Conservation (phyloP, 164 flowering plant genomes). For the Aristolochia fimbriata region DNA sequence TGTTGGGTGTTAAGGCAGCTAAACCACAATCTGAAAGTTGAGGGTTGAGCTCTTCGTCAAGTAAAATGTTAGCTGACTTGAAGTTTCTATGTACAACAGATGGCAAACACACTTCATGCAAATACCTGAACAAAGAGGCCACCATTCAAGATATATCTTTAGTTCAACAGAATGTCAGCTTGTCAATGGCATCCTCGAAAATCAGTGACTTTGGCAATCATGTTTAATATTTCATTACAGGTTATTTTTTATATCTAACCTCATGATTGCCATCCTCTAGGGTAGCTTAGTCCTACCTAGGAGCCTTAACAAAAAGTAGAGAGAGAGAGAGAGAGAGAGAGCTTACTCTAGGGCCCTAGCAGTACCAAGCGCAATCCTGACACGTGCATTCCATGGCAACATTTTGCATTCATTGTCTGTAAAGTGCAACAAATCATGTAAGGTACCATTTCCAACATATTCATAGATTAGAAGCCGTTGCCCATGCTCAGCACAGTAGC, state of each 20-base stretch:
- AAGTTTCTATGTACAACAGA: conserved; percentile 95
- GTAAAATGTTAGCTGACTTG: conserved; percentile 90
- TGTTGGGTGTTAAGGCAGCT: conserved; percentile 82
- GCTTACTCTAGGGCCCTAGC: conserved; percentile 90
- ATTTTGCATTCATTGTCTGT: conserved; percentile 40
- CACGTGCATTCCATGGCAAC: conserved; percentile 71
- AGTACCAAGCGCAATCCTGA: conserved; percentile 69
- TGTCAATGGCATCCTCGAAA: background rate
- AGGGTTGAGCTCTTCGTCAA: conserved; percentile 86
- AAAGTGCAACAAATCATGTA: conserved; percentile 62
- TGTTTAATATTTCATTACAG: too few relatives aligned
- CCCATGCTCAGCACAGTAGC: conserved; percentile 83
- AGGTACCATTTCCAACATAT: conserved; percentile 54
- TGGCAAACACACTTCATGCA: conserved; percentile 98
- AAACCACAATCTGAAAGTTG: conserved; percentile 91
- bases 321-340: background rate
- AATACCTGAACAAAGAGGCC: conserved; percentile 48
- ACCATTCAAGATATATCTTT: conserved; percentile 4
- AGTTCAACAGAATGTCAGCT: background rate
- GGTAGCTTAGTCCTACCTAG: too few relatives aligned
- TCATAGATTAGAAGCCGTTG: conserved; percentile 63
- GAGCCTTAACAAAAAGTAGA: too few relatives aligned
- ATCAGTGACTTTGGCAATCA: too few relatives aligned
- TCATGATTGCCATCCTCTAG: too few relatives aligned
- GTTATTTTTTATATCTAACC: too few relatives aligned